Percentiles rank a stretch among this genome's conserved stretches.
Conservation (phyloP, 1,284 basidiomycete species). For the Cutaneotrichosporon sp. region DNA sequence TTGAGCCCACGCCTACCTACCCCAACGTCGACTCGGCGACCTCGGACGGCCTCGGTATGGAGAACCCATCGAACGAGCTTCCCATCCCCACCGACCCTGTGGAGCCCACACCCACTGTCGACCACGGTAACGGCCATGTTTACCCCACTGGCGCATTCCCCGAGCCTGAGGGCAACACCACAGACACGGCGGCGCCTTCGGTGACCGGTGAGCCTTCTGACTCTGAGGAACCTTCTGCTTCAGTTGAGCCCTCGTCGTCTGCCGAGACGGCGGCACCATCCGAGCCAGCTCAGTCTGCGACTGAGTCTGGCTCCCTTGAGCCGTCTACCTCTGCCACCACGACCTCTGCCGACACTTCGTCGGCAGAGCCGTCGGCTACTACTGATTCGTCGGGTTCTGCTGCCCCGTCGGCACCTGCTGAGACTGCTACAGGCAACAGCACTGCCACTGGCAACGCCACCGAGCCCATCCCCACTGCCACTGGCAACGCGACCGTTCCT, state of each 20-base stretch:
- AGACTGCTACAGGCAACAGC: background rate
- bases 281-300: constrained; percentile 5
- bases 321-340: background rate
- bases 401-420: constrained; percentile 2
- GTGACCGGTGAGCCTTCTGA: constrained; percentile 4
- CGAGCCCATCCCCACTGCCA: background rate
- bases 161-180: constrained; percentile 1
- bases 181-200: background rate
- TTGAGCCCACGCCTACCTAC: background rate
- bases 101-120: background rate
- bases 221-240: background rate
- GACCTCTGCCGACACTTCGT: constrained; percentile 2
- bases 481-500: background rate
- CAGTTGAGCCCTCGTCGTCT: constrained; percentile 1
- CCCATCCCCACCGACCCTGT: background rate
- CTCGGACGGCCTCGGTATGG: background rate
- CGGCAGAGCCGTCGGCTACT: background rate
- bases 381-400: constrained; percentile 6
- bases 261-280: constrained; percentile 3
- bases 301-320: constrained; percentile 4
- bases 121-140: background rate
- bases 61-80: background rate
- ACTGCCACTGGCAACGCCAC: constrained; percentile 6
- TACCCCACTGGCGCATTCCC: constrained; percentile 5
- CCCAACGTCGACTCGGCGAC: background rate